Base-by-base conservation (phyloP, 2,329 filamentous ascomycete genomes). In the Cercospora sp. region DNA sequence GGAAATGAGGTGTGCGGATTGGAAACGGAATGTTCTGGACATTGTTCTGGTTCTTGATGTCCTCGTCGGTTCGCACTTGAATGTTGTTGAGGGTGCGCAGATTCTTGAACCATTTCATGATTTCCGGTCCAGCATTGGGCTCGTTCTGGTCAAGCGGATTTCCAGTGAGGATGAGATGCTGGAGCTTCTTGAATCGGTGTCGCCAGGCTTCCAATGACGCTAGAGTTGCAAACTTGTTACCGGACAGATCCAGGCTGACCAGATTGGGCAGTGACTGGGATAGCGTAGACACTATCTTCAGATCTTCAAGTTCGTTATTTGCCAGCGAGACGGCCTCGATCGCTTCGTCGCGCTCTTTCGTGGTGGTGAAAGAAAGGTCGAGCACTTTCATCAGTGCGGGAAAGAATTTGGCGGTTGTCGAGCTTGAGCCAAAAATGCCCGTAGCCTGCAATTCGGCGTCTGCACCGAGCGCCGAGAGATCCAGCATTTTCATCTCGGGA, bases 301-400 rank as follows among this genome's bases (percentile, higher is more conserved):
- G 87, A 70, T 91, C 89, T 61, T 87, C 83, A 57, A 98, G 88
- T 68, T 88, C 88, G 79, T 98, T 98, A 77, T 88, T 87, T 18
- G 91, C 89, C 12, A 99, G 86, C 42, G 90, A 92, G 74, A 98
- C 90, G 76, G 92, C 94, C 71, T 90, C 83, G 60, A 99, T 90
- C 4, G 90, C 90, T 58, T 93, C 90, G 60, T 89, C 87, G 78
- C 94, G 94, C 60, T 90, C 89, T 68, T 90, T 84, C 12, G 86
- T 77, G 2, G 86, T 89, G 72, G 90, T 89, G 82, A 97, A 96
- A 18, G 90, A 86, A 69, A 87, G 83, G 63, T 96, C 89, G 77
- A 92, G 93, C 58, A 97, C 89, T 67, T 88, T 89, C 91, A 98
- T 96, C 69, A 98, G 84, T 1, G 92, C 94, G 63, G 91, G 92